Evolutionary conservation across 305 asterid species (phyloP).

Genomic region (Caryopteris hybrid): DNA sequence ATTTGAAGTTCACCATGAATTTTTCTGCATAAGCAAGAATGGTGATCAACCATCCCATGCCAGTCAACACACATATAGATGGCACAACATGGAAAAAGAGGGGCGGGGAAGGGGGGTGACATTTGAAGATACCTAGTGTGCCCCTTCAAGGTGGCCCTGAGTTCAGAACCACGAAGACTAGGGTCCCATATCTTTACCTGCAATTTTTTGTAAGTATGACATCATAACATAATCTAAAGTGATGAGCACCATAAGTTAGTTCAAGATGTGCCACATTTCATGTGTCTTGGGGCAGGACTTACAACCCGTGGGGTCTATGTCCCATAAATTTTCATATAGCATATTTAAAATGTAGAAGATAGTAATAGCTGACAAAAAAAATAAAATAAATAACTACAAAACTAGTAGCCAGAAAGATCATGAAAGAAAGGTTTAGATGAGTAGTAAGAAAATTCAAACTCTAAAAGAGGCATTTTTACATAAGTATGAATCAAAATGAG

Average conservation of each 20-base stretch:
- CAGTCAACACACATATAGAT: too few species aligned
- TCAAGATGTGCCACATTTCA: background rate
- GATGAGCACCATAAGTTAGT: background rate
- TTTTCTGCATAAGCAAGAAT: conserved; percentile 13
- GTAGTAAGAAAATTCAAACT: background rate
- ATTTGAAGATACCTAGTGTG: conserved; percentile 61
- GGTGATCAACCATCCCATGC: too few species aligned
- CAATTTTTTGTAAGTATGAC: conserved; percentile 11
- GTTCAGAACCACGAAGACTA: conserved; percentile 91
- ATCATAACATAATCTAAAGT: background rate
- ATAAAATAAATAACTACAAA: background rate
- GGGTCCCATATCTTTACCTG: conserved; percentile 98
- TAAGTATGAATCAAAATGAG: too few species aligned
- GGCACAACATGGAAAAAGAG: background rate
- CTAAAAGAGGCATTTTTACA: too few species aligned
- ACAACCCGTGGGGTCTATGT: background rate
- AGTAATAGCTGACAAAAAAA: background rate
- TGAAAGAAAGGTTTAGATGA: background rate
- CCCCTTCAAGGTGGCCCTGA: conserved; percentile 85
- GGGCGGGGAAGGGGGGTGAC: background rate
- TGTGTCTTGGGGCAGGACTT: background rate
- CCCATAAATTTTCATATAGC: background rate
- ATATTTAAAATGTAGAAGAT: background rate
- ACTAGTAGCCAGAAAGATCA: background rate
- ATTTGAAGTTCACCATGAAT: background rate